phyloP scores from a whole-genome alignment of 1,139 yeast genomes.

The Citeromyces hawaiiensis region DNA sequence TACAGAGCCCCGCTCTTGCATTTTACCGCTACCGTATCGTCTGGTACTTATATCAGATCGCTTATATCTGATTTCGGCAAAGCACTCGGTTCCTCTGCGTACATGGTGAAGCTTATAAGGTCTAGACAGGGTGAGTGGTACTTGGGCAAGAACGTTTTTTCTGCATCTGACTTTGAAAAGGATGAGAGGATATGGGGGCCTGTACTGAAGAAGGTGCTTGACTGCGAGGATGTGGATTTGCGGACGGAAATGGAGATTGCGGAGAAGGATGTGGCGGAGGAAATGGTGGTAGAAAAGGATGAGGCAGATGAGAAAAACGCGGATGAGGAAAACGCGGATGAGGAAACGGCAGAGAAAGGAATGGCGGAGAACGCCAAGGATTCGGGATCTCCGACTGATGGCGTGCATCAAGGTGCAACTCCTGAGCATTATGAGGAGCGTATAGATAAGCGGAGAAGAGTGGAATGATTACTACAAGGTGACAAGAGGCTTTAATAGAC shows the following conservation, averaged over 20 bases:
- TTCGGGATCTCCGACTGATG: background rate
- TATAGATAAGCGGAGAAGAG: background rate
- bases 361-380: background rate
- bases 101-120: slow-evolving; percentile 78
- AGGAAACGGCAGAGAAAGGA: slow-evolving; percentile 10
- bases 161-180: slow-evolving; percentile 47
- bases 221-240: slow-evolving; percentile 20
- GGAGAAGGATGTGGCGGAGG: slow-evolving; percentile 1
- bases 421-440: background rate
- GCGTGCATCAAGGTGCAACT: background rate
- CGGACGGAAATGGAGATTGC: slow-evolving; percentile 12
- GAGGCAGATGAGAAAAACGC: slow-evolving; percentile 1
- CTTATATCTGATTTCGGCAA: slow-evolving; percentile 81
- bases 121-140: slow-evolving; percentile 75
- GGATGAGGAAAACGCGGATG: slow-evolving; percentile 10
- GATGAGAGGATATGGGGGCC: slow-evolving; percentile 56
- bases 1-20: slow-evolving; percentile 50
- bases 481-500: too few relatives aligned
- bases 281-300: background rate
- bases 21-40: slow-evolving; percentile 68
- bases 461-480: background rate
- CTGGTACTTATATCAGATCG: slow-evolving; percentile 92
- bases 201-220: slow-evolving; percentile 38
- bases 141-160: slow-evolving; percentile 49
- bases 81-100: slow-evolving; percentile 69